phyloP scores from a whole-genome alignment of 2,329 filamentous ascomycete genomes.

The Hypomyces rosellus region DNA sequence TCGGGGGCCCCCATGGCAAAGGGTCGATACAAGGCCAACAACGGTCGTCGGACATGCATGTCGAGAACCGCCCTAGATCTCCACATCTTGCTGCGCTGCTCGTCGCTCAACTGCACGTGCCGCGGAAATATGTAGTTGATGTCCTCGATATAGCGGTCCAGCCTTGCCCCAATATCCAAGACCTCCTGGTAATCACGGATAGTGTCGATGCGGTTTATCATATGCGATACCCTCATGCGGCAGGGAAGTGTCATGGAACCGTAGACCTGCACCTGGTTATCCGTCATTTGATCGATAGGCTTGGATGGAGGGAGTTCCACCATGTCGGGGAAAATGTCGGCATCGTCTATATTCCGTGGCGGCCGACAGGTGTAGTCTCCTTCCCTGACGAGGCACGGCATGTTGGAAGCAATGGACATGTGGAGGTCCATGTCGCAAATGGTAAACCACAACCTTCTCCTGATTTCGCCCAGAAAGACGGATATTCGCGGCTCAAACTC shows the following conservation, averaged over 20 bases:
- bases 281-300: constrained; percentile 46
- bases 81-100: constrained; percentile 45
- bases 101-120: constrained; percentile 34
- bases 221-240: constrained; percentile 43
- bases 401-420: constrained; percentile 45
- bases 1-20: constrained; percentile 47
- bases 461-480: constrained; percentile 46
- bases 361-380: constrained; percentile 48
- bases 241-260: constrained; percentile 43
- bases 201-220: constrained; percentile 46
- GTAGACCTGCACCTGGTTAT: constrained; percentile 49
- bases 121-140: constrained; percentile 47
- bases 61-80: constrained; percentile 45
- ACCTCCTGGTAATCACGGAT: constrained; percentile 49
- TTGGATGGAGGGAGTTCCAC: constrained; percentile 41
- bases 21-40: constrained; percentile 48
- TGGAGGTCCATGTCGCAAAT: constrained; percentile 52
- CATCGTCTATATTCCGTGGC: constrained; percentile 48
- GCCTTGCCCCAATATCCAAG: constrained; percentile 45
- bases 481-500: constrained; percentile 45
- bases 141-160: constrained; percentile 49
- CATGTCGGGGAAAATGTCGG: constrained; percentile 42
- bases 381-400: constrained; percentile 46
- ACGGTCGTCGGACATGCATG: constrained; percentile 47
- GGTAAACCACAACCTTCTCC: constrained; percentile 51